phyloP scores from a whole-genome alignment of 108 stramenopile genomes.

The Pseudonitzschia pungens region DNA sequence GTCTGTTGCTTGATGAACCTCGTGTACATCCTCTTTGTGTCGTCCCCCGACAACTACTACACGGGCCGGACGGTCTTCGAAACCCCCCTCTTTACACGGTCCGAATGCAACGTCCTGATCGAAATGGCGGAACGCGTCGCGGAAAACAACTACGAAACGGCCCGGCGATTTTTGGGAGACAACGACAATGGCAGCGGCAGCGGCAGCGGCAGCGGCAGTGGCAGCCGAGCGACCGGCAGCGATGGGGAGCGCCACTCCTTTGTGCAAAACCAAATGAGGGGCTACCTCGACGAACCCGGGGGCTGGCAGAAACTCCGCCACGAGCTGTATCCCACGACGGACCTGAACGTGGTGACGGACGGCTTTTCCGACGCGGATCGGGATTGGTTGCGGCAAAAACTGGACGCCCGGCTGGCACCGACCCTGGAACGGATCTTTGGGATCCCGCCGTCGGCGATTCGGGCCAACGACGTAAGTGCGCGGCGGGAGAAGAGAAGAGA shows the following conservation, averaged over 20 bases:
- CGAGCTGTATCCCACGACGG: slow-evolving; percentile 58
- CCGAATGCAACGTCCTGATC: slow-evolving; percentile 58
- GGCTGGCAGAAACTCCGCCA: slow-evolving; percentile 71
- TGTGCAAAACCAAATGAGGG: neutral
- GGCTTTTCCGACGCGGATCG: slow-evolving; percentile 54
- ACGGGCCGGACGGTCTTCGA: slow-evolving; percentile 45
- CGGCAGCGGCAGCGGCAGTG: neutral
- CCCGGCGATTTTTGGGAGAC: neutral
- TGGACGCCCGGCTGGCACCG: slow-evolving; percentile 64
- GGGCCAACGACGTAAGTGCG: slow-evolving; percentile 51
- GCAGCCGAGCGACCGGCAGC: neutral
- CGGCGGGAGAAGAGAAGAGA: no score
- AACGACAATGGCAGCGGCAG: neutral
- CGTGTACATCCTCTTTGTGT: slow-evolving; percentile 22
- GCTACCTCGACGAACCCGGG: slow-evolving; percentile 27
- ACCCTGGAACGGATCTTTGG: slow-evolving; percentile 51
- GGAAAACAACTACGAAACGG: slow-evolving; percentile 32
- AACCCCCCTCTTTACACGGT: slow-evolving; percentile 51
- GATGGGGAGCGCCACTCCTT: neutral
- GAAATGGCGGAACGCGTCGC: slow-evolving; percentile 55
- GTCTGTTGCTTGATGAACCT: slow-evolving; percentile 1
- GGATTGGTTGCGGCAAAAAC: slow-evolving; percentile 33
- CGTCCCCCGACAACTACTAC: slow-evolving; percentile 51
- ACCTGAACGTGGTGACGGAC: slow-evolving; percentile 66
- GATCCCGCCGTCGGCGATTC: slow-evolving; percentile 40